Percentiles rank a stretch among this genome's conserved stretches.
Conservation (phyloP, 768 basidiomycete species). For the Psilocybe tampanensis region DNA sequence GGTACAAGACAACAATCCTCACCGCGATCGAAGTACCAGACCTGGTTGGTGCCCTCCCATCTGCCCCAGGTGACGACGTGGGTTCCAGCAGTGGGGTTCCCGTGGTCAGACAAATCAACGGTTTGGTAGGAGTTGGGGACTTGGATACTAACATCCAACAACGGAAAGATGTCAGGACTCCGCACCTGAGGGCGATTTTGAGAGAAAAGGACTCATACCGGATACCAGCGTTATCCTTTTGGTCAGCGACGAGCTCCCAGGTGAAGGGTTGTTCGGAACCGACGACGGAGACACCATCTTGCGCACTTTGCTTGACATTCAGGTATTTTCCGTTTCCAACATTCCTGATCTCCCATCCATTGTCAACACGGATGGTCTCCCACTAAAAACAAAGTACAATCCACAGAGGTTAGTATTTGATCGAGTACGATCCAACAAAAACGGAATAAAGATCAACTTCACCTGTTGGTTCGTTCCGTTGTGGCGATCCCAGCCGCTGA, state of each 20-base stretch:
- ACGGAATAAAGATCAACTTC: conserved; percentile 1
- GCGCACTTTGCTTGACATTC: conserved; percentile 22
- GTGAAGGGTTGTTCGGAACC: conserved; percentile 23
- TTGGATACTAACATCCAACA: conserved; percentile 33
- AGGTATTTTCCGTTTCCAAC: conserved; percentile 32
- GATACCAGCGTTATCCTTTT: conserved; percentile 21
- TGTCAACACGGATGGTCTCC: conserved; percentile 10
- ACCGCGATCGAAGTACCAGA: conserved; percentile 24
- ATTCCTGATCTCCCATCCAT: conserved; percentile 36
- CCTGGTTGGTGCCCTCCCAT: conserved; percentile 44
- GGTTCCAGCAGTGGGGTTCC: conserved; percentile 42
- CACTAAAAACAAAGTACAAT: conserved; percentile 18
- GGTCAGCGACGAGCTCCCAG: conserved; percentile 42
- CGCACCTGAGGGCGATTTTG: neutral
- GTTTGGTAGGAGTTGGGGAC: conserved; percentile 35
- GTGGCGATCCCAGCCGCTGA: conserved; percentile 43
- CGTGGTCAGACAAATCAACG: conserved; percentile 45
- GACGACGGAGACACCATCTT: conserved; percentile 33
- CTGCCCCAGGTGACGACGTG: conserved; percentile 41
- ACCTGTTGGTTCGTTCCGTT: conserved; percentile 46
- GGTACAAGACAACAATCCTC: neutral
- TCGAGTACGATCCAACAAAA: conserved; percentile 7
- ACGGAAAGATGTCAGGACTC: neutral
- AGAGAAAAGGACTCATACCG: conserved; percentile 18
- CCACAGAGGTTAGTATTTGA: neutral